Base-by-base conservation (phyloP, 75 land plant species). In the Gnetum montanum region DNA sequence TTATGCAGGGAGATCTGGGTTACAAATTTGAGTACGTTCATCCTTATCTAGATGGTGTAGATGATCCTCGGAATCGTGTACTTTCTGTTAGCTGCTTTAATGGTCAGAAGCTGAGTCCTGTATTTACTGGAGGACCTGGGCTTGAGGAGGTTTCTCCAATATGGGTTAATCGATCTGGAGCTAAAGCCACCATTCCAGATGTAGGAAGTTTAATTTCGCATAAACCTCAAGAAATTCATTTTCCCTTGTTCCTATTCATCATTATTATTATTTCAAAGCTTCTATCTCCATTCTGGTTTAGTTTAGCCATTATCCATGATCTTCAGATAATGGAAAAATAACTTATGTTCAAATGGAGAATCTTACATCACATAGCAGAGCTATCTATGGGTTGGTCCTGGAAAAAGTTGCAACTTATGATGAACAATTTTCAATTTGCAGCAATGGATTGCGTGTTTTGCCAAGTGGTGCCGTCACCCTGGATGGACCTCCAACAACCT, bases 41-140 rank as follows among this genome's bases (percentile, higher is more conserved):
- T 59, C 98, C 98, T 12, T 94, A 83, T 59, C 7, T 94, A 10
- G 96, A 89, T 75, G 98, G 98, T 49, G 72, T 94, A 0, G 28
- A 49, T 11, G 64, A 83, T 62, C 74, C 85, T 18, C 81, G 81
- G 16, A 82, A 90, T 60, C 96, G 98, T 16, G 83, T 88, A 4
- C 64, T 89, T 53, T 80, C 80, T 24, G 64, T 79, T 0, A 94
- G 83, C 68, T 90, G 90, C 68, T 94, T 94, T 60, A 94, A 94
- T 72, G 90, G 91, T 49, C 69, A 91, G 24, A 94, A 94, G 52
- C 54, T 94, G 57, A 94, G 98, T 67, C 97, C 98, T 28, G 96
- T 94, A 30, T 94, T 94, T 61, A 86, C 96, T 44, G 98, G 98
- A 35, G 98, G 96, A n/a, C 90, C 96, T 1, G 98, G 91, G 27